phyloP scores from a whole-genome alignment of 116 monocot genomes.

The Trichopus zeylanicus region DNA sequence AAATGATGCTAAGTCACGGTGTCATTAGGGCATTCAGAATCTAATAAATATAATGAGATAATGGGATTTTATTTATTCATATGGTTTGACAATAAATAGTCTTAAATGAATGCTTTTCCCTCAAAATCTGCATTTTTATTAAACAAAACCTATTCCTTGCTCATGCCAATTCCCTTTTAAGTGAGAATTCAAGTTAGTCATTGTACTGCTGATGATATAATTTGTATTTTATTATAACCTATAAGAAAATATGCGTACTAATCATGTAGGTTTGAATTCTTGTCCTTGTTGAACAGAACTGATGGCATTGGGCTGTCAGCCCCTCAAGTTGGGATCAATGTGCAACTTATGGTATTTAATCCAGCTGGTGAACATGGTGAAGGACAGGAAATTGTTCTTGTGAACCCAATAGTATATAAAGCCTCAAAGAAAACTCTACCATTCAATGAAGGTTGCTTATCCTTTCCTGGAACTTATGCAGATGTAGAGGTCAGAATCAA shows the following conservation, averaged over 20 bases:
- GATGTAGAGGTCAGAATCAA: slow-evolving; percentile 61
- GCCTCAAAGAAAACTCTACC: slow-evolving; percentile 40
- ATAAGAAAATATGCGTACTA: neutral
- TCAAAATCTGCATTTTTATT: too few relatives aligned
- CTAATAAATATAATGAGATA: too few relatives aligned
- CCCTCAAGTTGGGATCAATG: slow-evolving; percentile 93
- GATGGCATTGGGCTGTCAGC: slow-evolving; percentile 98
- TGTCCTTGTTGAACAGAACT: slow-evolving; percentile 44
- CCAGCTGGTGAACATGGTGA: slow-evolving; percentile 74
- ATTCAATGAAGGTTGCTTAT: slow-evolving; percentile 91
- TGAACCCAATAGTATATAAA: slow-evolving; percentile 82
- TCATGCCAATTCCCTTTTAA: too few relatives aligned
- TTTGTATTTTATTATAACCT: neutral
- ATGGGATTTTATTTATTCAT: too few relatives aligned
- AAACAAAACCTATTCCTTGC: too few relatives aligned
- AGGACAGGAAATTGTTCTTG: slow-evolving; percentile 94
- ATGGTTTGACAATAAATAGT: too few relatives aligned
- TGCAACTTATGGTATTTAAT: slow-evolving; percentile 96
- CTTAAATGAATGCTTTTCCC: too few relatives aligned
- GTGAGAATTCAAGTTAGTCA: neutral
- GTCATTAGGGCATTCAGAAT: too few relatives aligned
- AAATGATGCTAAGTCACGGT: too few relatives aligned
- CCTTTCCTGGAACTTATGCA: slow-evolving; percentile 89
- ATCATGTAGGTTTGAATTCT: neutral
- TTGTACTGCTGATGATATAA: neutral